Base-by-base conservation (phyloP, 306 rosid species). In the Malus orientalis region DNA sequence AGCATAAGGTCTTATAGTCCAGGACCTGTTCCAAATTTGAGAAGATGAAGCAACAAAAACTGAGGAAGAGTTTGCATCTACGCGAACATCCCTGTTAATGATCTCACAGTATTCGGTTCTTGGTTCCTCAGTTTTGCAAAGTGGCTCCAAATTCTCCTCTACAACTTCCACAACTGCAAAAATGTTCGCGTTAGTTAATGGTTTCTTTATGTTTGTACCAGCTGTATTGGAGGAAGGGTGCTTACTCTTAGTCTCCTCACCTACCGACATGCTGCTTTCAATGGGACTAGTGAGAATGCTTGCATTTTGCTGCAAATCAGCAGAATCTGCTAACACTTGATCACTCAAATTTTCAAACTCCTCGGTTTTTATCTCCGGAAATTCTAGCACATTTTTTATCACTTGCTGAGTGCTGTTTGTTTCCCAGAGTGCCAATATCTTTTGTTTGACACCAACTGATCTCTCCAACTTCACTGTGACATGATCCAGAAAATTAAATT, bases 1-100 rank as follows among this genome's bases (percentile, higher is more conserved):
- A 4, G 98, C 94, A 81, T 93, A 93, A 59, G 98, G 96, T 69
- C 84, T 83, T 80, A 93, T 79, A 40, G 38, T 91, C 91, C 87
- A 76, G 25, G 96, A 79, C 47, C n/a, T 67, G 77, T 90, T 90
- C 27, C 18, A 20, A 25, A 74, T 57, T 55, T 80, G 51, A 14
- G 82, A 71, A 14, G 82, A 71, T 75, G 89, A 81, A 67, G 79
- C 81, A 78, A 81, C 8, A 63, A 81, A 82, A 62, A 91, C 89
- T 20, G 93, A 79, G 16, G 87, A 82, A 29, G 93, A 83, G 33
- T 82, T 86, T 54, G 87, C 90, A 42, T 80, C 86, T 8, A 93
- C 84, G 75, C 84, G 69, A 45, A 82, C 84, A 30, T 89, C 86
- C 57, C 81, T 85, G 57, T 55, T 51, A n/a, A 8, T 57, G 45